phyloP scores from a whole-genome alignment of 2,329 filamentous ascomycete species.

The Fusarium acutatum region DNA sequence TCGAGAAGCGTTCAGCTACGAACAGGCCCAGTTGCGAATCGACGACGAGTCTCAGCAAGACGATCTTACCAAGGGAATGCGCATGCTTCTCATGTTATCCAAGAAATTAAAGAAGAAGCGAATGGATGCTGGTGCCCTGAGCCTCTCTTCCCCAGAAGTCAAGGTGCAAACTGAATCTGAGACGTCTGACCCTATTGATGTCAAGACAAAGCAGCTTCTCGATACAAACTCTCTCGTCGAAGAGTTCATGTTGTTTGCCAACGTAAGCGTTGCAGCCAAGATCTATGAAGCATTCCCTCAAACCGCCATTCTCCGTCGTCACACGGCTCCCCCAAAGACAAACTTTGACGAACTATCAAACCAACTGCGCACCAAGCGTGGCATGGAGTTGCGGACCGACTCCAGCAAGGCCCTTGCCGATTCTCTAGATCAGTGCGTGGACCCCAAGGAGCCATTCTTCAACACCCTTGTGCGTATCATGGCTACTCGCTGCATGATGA shows the following conservation, averaged over 20 bases:
- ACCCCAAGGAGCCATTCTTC: slow-evolving; percentile 88
- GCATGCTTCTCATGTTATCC: slow-evolving; percentile 84
- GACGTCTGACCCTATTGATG: slow-evolving; percentile 93
- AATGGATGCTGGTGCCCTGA: slow-evolving; percentile 94
- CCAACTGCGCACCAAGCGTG: slow-evolving; percentile 88
- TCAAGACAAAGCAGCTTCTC: slow-evolving; percentile 92
- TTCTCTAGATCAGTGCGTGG: slow-evolving; percentile 85
- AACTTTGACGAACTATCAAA: slow-evolving; percentile 96
- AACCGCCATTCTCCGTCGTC: slow-evolving; percentile 90
- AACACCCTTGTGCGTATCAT: slow-evolving; percentile 98
- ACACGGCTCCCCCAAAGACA: slow-evolving; percentile 90
- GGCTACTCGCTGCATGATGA: slow-evolving; percentile 99
- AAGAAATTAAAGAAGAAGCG: slow-evolving; percentile 95
- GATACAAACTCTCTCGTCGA: slow-evolving; percentile 98
- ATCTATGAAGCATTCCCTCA: slow-evolving; percentile 94
- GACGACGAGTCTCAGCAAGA: slow-evolving; percentile 89
- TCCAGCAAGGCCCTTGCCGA: slow-evolving; percentile 94
- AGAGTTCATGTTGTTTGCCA: slow-evolving; percentile 99
- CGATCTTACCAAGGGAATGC: slow-evolving; percentile 89
- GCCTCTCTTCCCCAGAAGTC: slow-evolving; percentile 97
- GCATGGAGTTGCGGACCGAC: slow-evolving; percentile 81
- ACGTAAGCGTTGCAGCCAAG: slow-evolving; percentile 89
- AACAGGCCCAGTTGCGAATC: slow-evolving; percentile 92
- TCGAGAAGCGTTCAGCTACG: slow-evolving; percentile 96
- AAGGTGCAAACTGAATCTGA: slow-evolving; percentile 95